Percentiles rank a stretch among this genome's conserved stretches.
Conservation (phyloP, 345 rosid genomes). For the Salix suchowensis region DNA sequence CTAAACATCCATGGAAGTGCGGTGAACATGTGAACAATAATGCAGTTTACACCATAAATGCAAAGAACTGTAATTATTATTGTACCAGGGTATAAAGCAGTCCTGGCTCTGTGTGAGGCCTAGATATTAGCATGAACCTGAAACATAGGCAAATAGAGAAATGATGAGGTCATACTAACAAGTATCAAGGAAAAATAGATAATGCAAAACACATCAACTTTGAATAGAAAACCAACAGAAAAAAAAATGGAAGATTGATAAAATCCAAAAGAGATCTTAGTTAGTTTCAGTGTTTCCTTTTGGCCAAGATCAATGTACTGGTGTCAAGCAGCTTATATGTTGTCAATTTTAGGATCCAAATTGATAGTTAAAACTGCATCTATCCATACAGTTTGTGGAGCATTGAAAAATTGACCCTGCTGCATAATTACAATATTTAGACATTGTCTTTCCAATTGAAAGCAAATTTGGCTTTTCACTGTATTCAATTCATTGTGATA, state of each 20-base stretch:
- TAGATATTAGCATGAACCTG: conserved; percentile 89
- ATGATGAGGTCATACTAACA: neutral
- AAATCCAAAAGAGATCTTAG: neutral
- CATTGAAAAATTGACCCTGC: neutral
- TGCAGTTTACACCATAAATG: neutral
- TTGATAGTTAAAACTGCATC: neutral
- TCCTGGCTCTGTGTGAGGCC: conserved; percentile 73
- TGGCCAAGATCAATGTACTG: too few species aligned
- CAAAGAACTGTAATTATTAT: neutral
- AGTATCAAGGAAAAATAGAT: neutral
- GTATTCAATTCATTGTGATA: neutral
- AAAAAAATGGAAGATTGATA: neutral
- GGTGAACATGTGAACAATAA: neutral
- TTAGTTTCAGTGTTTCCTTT: too few species aligned
- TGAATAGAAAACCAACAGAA: neutral
- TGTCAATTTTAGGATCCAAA: conserved; percentile 6
- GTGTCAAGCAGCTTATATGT: neutral
- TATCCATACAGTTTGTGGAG: too few species aligned
- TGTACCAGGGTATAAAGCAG: conserved; percentile 79
- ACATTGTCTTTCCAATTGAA: neutral
- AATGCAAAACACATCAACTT: neutral
- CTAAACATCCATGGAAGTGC: neutral
- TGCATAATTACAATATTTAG: neutral
- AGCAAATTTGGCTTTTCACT: neutral
- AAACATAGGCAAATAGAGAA: conserved; percentile 15